phyloP scores from a whole-genome alignment of 495 filamentous ascomycete genomes.

The Hyaloscypha finlandica region DNA sequence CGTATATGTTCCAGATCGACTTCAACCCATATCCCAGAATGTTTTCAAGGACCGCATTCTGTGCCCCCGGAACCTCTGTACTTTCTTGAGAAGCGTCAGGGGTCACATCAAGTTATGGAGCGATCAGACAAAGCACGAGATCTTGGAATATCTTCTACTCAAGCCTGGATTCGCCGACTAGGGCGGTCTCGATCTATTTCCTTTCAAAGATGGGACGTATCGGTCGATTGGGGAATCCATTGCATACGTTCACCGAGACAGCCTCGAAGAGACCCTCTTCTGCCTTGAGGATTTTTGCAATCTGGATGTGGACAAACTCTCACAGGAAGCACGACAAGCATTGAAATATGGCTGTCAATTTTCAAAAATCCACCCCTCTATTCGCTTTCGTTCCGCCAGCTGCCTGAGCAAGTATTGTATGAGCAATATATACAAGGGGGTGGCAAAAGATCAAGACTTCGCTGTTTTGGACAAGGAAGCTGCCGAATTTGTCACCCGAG shows the following conservation, averaged over 20 bases:
- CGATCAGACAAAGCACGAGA: constrained; percentile 17
- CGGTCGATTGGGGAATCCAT: constrained; percentile 14
- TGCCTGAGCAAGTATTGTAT: constrained; percentile 28
- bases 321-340: neutral
- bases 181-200: constrained; percentile 23
- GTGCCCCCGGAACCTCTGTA: constrained; percentile 4
- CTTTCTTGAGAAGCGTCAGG: constrained; percentile 10
- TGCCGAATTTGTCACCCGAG: constrained; percentile 16
- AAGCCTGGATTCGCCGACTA: constrained; percentile 15
- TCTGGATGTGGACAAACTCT: constrained; percentile 20
- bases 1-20: constrained; percentile 15
- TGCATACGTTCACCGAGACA: constrained; percentile 19
- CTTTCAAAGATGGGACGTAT: constrained; percentile 27
- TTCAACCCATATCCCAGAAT: constrained; percentile 1
- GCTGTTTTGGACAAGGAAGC: constrained; percentile 6
- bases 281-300: constrained; percentile 15
- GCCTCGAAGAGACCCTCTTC: constrained; percentile 20
- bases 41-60: constrained; percentile 20
- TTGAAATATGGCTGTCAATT: constrained; percentile 15
- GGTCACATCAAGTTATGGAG: constrained; percentile 10
- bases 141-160: constrained; percentile 26
- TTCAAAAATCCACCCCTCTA: constrained; percentile 16
- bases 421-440: constrained; percentile 21
- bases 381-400: constrained; percentile 22
- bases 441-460: constrained; percentile 22